Conservation (phyloP, 257 asterid species). For the Orobanche coerulescens region DNA sequence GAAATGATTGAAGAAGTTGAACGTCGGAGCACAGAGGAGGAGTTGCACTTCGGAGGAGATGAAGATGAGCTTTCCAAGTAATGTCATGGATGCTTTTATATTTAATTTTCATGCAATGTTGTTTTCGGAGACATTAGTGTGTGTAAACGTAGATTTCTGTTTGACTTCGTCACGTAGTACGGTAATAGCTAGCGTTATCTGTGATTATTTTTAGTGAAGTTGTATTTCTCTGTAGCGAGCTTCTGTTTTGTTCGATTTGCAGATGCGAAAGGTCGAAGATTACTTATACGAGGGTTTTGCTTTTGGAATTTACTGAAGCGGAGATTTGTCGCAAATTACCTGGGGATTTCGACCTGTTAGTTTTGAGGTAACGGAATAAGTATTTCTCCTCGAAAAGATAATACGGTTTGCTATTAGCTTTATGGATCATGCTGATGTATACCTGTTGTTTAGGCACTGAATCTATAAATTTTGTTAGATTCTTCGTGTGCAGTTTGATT, state of each 20-base stretch:
- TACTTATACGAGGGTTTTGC: constrained; percentile 32
- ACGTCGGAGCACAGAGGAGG: constrained; percentile 22
- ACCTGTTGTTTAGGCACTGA: constrained; percentile 12
- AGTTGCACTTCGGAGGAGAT: constrained; percentile 11
- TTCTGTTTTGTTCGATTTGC: constrained; percentile 1
- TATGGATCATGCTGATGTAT: neutral
- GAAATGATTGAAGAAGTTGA: constrained; percentile 21
- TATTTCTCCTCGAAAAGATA: neutral
- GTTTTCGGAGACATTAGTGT: neutral
- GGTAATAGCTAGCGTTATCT: neutral
- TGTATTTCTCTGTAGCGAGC: constrained; percentile 1
- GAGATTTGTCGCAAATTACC: constrained; percentile 32
- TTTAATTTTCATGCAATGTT: neutral
- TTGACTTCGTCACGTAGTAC: neutral
- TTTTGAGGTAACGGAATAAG: constrained; percentile 33
- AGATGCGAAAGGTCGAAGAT: constrained; percentile 21
- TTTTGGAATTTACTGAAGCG: constrained; percentile 30
- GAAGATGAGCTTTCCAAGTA: constrained; percentile 27
- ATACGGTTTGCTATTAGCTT: neutral
- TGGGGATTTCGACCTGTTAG: constrained; percentile 28
- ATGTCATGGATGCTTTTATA: neutral
- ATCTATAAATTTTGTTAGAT: neutral
- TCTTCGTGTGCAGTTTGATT: neutral
- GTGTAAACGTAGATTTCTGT: neutral
- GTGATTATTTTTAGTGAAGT: neutral